Evolutionary conservation across 225 moss, liverwort and hornwort genomes (phyloP), one percentile per base, ranked within the genome.

Genomic region (Straminergon stramineum): DNA sequence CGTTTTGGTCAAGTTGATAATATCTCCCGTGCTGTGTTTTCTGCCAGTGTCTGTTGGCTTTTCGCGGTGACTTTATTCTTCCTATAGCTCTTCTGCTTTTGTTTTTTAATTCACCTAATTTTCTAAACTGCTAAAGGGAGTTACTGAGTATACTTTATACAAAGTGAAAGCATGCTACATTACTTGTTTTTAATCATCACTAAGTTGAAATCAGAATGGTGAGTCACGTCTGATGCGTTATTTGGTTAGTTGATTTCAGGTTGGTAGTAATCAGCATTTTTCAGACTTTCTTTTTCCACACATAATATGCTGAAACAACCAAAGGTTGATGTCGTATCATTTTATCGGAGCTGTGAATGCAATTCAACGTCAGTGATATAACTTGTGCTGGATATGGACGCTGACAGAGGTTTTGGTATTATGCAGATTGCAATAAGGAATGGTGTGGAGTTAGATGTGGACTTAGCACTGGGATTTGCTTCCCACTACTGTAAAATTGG

Each of bases 401-500:
- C 55, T 92, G 83, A 88, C 57, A 70, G 77, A 71, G 63, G 39
- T 62, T 65, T 87, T 55, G 52, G 55, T 60, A 79, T 87, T 87
- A 37, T 93, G 86, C 95, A 98, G 98, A 98, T 98, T 91, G 97
- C 97, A 52, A 91, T 93, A 79, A 94, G 95, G 90, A 97, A 97
- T 87, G 89, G 89, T 53, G 95, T 98, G 90, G 97, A 97, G 85
- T 91, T 98, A 77, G 97, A 98, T 92, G 97, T 96, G 91, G 97
- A 98, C 91, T 92, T 98, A 90, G 98, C 98, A 55, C 84, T 98
- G 90, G 98, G 98, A 80, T 98, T 98, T 92, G 98, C 97, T 76
- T 98, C 98, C 51, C 96, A 98, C 92, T 98, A 97, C 85, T 93
- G 96, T 87, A 98, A 98, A 92, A 98, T 97, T 83, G 93, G 96